Conservation (phyloP, 495 filamentous ascomycete genomes). For the Tuber umbilicatum region DNA sequence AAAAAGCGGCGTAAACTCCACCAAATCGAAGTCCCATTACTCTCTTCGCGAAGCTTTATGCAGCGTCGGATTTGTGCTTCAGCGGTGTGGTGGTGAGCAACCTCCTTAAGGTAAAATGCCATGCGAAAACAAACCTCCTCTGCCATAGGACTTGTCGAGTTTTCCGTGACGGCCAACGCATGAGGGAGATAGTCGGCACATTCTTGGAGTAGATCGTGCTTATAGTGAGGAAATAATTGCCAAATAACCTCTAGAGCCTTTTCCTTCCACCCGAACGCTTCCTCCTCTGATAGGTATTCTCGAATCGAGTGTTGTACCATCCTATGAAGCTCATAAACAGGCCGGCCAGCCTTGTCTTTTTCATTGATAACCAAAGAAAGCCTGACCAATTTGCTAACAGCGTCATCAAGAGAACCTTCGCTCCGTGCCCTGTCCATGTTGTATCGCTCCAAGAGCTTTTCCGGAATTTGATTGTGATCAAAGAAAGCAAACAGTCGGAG, state of each 20-base stretch:
- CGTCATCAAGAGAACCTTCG: not conserved
- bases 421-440: not conserved
- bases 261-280: not conserved
- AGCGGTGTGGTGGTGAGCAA: not conserved
- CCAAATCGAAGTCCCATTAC: not conserved
- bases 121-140: not conserved
- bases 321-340: slow-evolving; percentile 13
- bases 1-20: not conserved
- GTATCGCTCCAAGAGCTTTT: slow-evolving; percentile 13
- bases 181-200: slow-evolving; percentile 17
- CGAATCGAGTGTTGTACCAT: slow-evolving; percentile 11
- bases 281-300: not conserved
- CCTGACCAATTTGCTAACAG: not conserved
- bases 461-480: slow-evolving; percentile 41
- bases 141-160: not conserved
- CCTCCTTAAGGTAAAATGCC: not conserved
- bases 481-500: slow-evolving; percentile 41
- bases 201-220: not conserved
- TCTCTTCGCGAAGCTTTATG: not conserved
- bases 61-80: not conserved
- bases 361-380: slow-evolving; percentile 3
- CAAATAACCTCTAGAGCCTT: slow-evolving; percentile 12
- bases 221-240: slow-evolving; percentile 1
- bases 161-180: slow-evolving; percentile 7
- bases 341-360: not conserved